These are phyloP conservation scores for Boletales sp. DNA, from an alignment of 768 basidiomycete genomes.

Conservation along the genomic window DNA sequence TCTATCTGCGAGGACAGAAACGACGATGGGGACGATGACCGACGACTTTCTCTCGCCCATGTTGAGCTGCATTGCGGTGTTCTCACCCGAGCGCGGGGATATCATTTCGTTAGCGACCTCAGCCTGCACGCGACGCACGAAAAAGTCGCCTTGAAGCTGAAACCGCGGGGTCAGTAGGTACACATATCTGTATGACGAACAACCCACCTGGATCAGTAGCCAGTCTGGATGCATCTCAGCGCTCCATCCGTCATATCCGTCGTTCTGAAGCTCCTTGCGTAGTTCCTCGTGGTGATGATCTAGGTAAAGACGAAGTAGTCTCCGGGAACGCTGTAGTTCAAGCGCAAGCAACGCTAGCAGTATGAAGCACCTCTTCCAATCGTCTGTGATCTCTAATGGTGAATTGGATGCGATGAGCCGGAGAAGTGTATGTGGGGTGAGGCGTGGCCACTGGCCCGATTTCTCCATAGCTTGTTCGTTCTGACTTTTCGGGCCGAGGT, in stretches of 20 bases:
- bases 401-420: constrained; percentile 26
- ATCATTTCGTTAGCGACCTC: constrained; percentile 47
- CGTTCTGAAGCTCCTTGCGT: constrained; percentile 22
- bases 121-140: constrained; percentile 41
- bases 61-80: constrained; percentile 46
- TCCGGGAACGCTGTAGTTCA: constrained; percentile 35
- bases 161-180: not conserved
- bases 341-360: constrained; percentile 28
- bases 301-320: constrained; percentile 27
- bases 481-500: constrained; percentile 12
- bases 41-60: constrained; percentile 59
- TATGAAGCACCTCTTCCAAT: constrained; percentile 32
- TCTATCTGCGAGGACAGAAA: constrained; percentile 40
- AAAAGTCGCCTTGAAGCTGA: constrained; percentile 45
- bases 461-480: constrained; percentile 16
- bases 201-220: constrained; percentile 42
- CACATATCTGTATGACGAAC: not conserved
- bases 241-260: constrained; percentile 19
- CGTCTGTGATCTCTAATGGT: constrained; percentile 3
- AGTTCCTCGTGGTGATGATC: constrained; percentile 30
- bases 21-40: constrained; percentile 44
- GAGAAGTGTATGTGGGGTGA: constrained; percentile 32
- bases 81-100: constrained; percentile 31
- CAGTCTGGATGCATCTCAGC: constrained; percentile 34
- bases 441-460: constrained; percentile 37